These are phyloP conservation scores for Sarcocystis neurona DNA, from an alignment of 169 alveolate genomes.

Conservation along the genomic window DNA sequence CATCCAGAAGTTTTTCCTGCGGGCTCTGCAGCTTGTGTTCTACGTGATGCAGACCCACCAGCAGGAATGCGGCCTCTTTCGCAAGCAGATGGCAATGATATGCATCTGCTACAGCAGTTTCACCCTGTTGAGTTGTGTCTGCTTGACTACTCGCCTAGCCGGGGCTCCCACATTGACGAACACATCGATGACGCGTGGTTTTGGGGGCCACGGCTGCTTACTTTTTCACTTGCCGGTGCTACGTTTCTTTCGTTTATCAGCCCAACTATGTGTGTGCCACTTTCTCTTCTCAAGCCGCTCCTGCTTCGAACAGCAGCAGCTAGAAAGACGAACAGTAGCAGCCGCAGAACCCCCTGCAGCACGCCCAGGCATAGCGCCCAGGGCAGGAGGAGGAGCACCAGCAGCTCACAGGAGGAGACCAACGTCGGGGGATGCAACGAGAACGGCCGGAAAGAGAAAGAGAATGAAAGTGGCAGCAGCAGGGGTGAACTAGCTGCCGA, in stretches of 20 bases:
- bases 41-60: neutral
- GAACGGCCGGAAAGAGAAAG: too few species aligned
- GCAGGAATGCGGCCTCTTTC: neutral
- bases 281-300: too few species aligned
- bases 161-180: conserved; percentile 33
- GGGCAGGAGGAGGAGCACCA: too few species aligned
- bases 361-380: neutral
- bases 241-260: neutral
- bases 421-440: too few species aligned
- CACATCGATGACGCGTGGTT: conserved; percentile 20
- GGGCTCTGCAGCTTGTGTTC: neutral
- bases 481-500: too few species aligned
- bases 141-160: neutral
- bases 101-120: neutral
- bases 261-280: conserved; percentile 8
- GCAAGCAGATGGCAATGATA: neutral
- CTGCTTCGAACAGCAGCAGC: neutral
- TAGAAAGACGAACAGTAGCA: neutral
- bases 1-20: neutral
- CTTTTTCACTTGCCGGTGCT: neutral
- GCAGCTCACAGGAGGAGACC: too few species aligned
- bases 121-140: conserved; percentile 26
- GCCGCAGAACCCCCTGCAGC: neutral
- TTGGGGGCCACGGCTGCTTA: conserved; percentile 33
- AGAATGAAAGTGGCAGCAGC: too few species aligned